phyloP scores from a whole-genome alignment of 306 rosid genomes.

The Inga leiocalycina region DNA sequence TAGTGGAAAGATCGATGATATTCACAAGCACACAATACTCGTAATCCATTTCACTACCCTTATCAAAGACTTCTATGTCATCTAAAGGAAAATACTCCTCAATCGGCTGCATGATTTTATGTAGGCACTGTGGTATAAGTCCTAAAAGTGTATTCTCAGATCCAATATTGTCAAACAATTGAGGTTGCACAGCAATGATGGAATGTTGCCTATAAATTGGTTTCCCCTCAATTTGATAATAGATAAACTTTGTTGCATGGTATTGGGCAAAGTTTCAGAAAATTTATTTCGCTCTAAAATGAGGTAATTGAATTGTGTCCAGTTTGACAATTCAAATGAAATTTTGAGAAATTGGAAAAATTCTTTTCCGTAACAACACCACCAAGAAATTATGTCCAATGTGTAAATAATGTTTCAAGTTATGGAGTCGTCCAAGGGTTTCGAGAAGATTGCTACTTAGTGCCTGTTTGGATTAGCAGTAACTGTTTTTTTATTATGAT shows the following conservation, averaged over 20 bases:
- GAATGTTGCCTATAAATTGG: background rate
- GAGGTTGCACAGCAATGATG: background rate
- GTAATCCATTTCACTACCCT: background rate
- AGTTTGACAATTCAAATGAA: background rate
- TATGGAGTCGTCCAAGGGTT: background rate
- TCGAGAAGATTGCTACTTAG: background rate
- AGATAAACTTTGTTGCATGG: background rate
- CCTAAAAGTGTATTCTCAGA: background rate
- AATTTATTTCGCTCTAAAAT: background rate
- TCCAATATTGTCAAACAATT: background rate
- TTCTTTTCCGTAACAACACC: background rate
- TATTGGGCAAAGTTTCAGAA: background rate
- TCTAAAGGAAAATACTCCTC: no score
- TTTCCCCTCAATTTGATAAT: background rate
- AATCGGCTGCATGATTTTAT: background rate
- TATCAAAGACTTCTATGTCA: background rate
- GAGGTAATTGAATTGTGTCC: background rate
- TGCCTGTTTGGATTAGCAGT: no score
- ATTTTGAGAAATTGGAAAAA: background rate
- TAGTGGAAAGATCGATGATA: slow-evolving; percentile 6
- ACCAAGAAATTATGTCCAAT: background rate
- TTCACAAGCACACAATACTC: background rate
- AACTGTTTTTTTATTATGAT: no score
- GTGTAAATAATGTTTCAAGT: background rate
- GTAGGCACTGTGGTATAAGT: background rate